Evolutionary conservation across 495 filamentous ascomycete genomes (phyloP).

Genomic region (Cercophora samala): DNA sequence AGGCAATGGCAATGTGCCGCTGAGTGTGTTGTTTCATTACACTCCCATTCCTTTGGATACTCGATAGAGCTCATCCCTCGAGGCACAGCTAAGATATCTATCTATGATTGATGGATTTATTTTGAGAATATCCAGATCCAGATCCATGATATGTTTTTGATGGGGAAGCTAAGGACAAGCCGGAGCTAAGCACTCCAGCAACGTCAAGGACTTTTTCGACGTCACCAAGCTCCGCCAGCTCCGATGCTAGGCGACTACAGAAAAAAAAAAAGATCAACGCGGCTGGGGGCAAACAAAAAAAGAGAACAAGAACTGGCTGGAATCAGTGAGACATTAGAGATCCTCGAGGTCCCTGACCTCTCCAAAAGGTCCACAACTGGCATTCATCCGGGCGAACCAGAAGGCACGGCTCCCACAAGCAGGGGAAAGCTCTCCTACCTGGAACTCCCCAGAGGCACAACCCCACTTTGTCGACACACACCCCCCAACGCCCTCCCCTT

Average conservation of each 20-base stretch:
- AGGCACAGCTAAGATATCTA: background rate
- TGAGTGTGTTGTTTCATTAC: background rate
- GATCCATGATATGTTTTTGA: background rate
- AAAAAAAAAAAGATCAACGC: constrained; percentile 2
- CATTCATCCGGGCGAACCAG: constrained; percentile 37
- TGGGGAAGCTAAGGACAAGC: background rate
- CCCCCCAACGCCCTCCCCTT: constrained; percentile 9
- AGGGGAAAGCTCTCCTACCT: constrained; percentile 17
- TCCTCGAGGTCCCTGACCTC: constrained; percentile 19
- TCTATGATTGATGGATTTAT: background rate
- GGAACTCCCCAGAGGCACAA: constrained; percentile 9
- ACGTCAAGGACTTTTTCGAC: constrained; percentile 12
- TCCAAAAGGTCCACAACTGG: constrained; percentile 24
- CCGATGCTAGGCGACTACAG: constrained; percentile 5
- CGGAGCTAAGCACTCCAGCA: background rate
- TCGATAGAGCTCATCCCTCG: background rate
- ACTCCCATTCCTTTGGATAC: background rate
- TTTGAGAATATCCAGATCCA: no score
- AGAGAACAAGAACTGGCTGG: constrained; percentile 12
- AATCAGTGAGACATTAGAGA: constrained; percentile 16
- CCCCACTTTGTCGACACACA: constrained; percentile 26
- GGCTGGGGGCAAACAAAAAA: constrained; percentile 15
- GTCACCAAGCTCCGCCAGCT: constrained; percentile 15
- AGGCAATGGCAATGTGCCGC: background rate
- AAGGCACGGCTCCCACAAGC: constrained; percentile 16